Evolutionary conservation across 2,329 filamentous ascomycete genomes (phyloP).

Genomic region (Bipolaris bicolor): DNA sequence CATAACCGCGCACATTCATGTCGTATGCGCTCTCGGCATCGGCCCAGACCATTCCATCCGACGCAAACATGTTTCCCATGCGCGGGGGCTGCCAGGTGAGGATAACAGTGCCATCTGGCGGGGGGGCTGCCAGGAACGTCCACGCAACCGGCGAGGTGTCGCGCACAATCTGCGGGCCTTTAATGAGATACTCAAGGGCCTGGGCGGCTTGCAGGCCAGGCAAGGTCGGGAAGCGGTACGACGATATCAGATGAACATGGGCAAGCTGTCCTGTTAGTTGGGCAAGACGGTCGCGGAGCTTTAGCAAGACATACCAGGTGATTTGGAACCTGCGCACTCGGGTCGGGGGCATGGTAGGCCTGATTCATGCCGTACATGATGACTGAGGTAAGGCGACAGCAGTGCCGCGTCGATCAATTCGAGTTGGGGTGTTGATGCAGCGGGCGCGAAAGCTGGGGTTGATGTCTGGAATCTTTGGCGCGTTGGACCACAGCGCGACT

Average conservation of each 20-base stretch:
- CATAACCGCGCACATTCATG: conserved; percentile 73
- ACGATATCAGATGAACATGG: conserved; percentile 89
- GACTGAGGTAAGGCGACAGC: conserved; percentile 33
- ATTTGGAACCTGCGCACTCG: conserved; percentile 44
- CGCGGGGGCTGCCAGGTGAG: conserved; percentile 84
- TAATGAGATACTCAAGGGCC: conserved; percentile 81
- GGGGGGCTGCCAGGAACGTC: conserved; percentile 85
- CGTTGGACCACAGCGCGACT: conserved; percentile 25
- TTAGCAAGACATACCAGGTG: conserved; percentile 37
- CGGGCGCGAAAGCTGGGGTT: conserved; percentile 30
- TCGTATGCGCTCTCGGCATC: conserved; percentile 79
- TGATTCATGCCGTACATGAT: conserved; percentile 47
- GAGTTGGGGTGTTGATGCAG: conserved; percentile 17
- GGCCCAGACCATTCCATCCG: conserved; percentile 91
- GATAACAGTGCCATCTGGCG: conserved; percentile 76
- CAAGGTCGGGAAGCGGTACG: conserved; percentile 77
- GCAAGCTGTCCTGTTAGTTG: conserved; percentile 64
- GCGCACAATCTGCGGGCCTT: conserved; percentile 83
- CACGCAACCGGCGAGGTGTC: conserved; percentile 88
- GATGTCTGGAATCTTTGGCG: conserved; percentile 28
- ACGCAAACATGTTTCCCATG: conserved; percentile 77
- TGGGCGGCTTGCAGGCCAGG: conserved; percentile 74
- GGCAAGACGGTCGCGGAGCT: conserved; percentile 12
- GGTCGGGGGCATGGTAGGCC: conserved; percentile 40
- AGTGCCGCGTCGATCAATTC: conserved; percentile 24